Evolutionary conservation across 2,329 filamentous ascomycete species (phyloP).

Genomic region (Aspergillus uvarum): DNA sequence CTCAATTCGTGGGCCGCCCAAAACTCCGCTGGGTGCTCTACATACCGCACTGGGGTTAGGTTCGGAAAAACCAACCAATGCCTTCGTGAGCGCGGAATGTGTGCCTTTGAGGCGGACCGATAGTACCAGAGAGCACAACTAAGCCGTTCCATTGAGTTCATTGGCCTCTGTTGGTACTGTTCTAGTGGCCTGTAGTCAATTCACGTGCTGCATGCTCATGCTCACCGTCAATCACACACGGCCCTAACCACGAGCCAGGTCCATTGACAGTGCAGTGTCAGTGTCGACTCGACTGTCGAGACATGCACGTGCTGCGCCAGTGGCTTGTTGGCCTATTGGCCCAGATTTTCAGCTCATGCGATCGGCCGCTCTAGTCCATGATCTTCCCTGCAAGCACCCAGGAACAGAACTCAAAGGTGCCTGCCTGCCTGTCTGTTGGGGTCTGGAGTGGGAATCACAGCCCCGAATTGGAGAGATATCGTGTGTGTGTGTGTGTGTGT

Average conservation of each 20-base stretch:
- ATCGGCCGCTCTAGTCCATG: conserved; percentile 11
- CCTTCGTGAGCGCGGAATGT: background rate
- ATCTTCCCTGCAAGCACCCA: conserved; percentile 11
- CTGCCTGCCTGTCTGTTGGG: background rate
- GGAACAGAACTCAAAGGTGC: conserved; percentile 12
- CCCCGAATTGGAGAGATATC: background rate
- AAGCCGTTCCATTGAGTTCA: background rate
- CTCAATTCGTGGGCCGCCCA: conserved; percentile 5
- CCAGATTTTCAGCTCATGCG: conserved; percentile 5
- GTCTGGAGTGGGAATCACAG: background rate
- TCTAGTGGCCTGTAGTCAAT: background rate
- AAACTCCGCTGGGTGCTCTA: conserved; percentile 3
- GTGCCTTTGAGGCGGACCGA: background rate
- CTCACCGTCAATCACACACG: background rate
- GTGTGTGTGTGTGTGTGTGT: background rate
- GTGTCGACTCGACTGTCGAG: background rate
- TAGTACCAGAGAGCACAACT: background rate
- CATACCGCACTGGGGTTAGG: conserved; percentile 17
- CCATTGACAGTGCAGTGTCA: background rate
- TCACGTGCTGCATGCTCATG: background rate
- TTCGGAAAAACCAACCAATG: conserved; percentile 13
- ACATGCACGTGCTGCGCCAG: background rate
- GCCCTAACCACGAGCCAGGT: background rate
- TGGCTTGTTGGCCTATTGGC: conserved; percentile 1
- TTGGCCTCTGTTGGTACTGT: background rate